Conservation (phyloP, 179 eudicot species). For the Silene vulgaris region DNA sequence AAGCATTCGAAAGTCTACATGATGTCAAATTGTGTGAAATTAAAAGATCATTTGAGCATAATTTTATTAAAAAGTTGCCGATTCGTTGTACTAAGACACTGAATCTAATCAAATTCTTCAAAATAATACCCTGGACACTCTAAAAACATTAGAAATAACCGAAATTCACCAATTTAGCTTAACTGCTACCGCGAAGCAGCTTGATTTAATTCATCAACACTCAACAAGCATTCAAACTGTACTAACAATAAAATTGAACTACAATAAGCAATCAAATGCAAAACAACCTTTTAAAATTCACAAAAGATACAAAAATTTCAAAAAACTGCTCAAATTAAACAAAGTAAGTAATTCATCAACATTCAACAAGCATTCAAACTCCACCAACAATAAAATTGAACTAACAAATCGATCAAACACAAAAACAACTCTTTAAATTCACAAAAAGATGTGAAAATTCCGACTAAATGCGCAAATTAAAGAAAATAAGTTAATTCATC, state of each 20-base stretch:
- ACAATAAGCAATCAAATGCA: background rate
- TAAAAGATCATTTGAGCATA: background rate
- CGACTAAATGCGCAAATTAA: no score
- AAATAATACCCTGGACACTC: background rate
- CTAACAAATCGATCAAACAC: background rate
- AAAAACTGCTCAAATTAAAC: no score
- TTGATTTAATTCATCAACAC: background rate
- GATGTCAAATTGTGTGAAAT: background rate
- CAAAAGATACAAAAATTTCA: no score
- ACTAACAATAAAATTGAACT: no score
- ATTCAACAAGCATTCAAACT: no score
- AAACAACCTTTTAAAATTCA: background rate
- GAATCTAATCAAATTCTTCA: background rate
- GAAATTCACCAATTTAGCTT: background rate
- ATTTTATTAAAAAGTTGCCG: background rate
- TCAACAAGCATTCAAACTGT: background rate
- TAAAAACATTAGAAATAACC: background rate
- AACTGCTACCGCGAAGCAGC: background rate
- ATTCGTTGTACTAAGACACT: background rate
- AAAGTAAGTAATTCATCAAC: no score
- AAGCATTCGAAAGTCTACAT: slow-evolving; percentile 22
- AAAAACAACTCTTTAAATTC: background rate
- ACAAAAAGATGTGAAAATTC: background rate
- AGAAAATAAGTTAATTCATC: no score
- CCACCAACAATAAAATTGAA: no score